Evolutionary conservation across 371 early-diverging fungal species (phyloP).

Genomic region (Nematocida sp.): DNA sequence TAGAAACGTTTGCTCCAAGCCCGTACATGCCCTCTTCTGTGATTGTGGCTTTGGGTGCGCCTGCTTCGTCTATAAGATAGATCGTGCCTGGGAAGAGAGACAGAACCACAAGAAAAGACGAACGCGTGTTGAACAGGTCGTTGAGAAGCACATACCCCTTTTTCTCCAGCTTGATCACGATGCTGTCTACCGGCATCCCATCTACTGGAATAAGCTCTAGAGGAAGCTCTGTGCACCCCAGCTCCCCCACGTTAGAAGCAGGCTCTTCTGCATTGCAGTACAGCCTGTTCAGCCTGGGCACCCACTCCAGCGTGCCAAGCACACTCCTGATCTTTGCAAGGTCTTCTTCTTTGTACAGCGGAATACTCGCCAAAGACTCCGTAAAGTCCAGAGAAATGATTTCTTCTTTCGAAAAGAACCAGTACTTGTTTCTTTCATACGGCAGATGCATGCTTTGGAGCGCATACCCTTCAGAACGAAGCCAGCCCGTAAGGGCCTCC

Average conservation of each 20-base stretch:
- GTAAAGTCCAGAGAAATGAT: background rate
- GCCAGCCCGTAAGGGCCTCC: slow-evolving; percentile 65
- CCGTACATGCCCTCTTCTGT: background rate
- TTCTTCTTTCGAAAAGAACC: background rate
- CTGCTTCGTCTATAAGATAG: background rate
- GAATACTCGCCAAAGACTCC: too few species aligned
- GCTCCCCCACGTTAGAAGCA: background rate
- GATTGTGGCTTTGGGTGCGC: background rate
- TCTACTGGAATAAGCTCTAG: background rate
- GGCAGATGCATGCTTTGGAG: slow-evolving; percentile 16
- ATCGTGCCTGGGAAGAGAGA: slow-evolving; percentile 14
- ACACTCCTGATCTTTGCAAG: background rate
- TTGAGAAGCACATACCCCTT: slow-evolving; percentile 39
- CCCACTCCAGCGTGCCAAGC: slow-evolving; percentile 1
- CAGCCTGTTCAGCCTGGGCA: slow-evolving; percentile 23
- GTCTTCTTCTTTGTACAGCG: background rate
- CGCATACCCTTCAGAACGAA: slow-evolving; percentile 22
- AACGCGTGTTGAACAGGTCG: slow-evolving; percentile 28
- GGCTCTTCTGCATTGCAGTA: slow-evolving; percentile 11
- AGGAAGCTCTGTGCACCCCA: background rate
- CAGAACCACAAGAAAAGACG: slow-evolving; percentile 5
- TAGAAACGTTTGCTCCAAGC: background rate
- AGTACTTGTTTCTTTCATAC: background rate
- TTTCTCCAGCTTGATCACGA: background rate
- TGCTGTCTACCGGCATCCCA: slow-evolving; percentile 5